Percentiles rank a stretch among this genome's conserved stretches.
Conservation (phyloP, 2,329 filamentous ascomycete genomes). For the Xylariaceae sp. region DNA sequence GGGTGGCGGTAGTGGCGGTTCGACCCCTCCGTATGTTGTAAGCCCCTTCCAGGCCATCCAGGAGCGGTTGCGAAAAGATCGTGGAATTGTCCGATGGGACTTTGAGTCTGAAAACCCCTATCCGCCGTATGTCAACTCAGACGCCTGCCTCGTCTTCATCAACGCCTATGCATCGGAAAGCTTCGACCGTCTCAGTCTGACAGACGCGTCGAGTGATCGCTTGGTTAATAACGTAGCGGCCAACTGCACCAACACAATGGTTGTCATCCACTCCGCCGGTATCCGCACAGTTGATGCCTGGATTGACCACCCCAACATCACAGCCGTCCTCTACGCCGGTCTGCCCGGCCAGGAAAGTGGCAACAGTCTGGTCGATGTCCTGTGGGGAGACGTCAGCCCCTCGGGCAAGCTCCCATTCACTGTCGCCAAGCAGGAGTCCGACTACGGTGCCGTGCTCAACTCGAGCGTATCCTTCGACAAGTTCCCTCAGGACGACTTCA, state of each 20-base stretch:
- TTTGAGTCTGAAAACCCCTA: constrained; percentile 24
- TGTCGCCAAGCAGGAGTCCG: constrained; percentile 21
- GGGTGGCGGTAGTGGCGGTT: constrained; percentile 83
- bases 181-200: constrained; percentile 7
- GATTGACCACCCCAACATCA: constrained; percentile 70
- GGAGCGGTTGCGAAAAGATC: constrained; percentile 38
- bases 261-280: constrained; percentile 60
- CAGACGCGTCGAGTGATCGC: constrained; percentile 11
- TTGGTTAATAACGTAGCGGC: constrained; percentile 11
- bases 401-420: constrained; percentile 27
- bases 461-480: constrained; percentile 39
- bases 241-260: constrained; percentile 39
- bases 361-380: constrained; percentile 64
- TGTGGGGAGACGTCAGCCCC: constrained; percentile 48
- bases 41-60: constrained; percentile 61
- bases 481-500: constrained; percentile 71
- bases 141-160: constrained; percentile 79
- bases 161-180: constrained; percentile 82
- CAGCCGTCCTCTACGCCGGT: constrained; percentile 72
- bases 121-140: constrained; percentile 48
- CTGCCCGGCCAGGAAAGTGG: constrained; percentile 82
- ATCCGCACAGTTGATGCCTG: constrained; percentile 72
- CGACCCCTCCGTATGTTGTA: constrained; percentile 76
- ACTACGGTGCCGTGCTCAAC: constrained; percentile 59
- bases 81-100: constrained; percentile 9